These are phyloP conservation scores for Neofusicoccum sp. DNA, from an alignment of 2,329 filamentous ascomycete genomes.

Conservation along the genomic window DNA sequence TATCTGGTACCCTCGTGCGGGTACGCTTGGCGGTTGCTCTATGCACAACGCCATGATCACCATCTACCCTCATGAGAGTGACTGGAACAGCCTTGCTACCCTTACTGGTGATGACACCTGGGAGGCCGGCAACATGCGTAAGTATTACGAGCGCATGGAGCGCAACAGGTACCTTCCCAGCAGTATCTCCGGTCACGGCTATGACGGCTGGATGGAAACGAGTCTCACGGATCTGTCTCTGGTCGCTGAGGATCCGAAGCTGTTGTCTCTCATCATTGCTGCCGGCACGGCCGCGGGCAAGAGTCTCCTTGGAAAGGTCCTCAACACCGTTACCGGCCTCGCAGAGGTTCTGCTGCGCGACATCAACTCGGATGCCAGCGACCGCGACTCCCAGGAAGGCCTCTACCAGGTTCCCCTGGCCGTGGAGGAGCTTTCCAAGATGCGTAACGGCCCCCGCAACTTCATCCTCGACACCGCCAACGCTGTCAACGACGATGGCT, in stretches of 20 bases:
- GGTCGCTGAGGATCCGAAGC: constrained; percentile 55
- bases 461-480: constrained; percentile 56
- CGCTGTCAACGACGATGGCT: constrained; percentile 34
- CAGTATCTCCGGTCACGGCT: constrained; percentile 54
- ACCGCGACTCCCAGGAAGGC: constrained; percentile 36
- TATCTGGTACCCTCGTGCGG: constrained; percentile 61
- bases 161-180: constrained; percentile 54
- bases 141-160: constrained; percentile 59
- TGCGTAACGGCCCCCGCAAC: constrained; percentile 59
- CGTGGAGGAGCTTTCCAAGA: constrained; percentile 41
- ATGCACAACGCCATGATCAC: constrained; percentile 64
- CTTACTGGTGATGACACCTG: constrained; percentile 64
- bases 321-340: constrained; percentile 45
- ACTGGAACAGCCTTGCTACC: constrained; percentile 61
- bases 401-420: constrained; percentile 60
- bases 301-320: constrained; percentile 25
- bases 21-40: constrained; percentile 60
- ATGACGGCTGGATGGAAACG: constrained; percentile 55
- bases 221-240: constrained; percentile 52
- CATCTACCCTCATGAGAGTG: constrained; percentile 59
- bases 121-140: constrained; percentile 59
- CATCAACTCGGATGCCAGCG: constrained; percentile 46
- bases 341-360: constrained; percentile 52
- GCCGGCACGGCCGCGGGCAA: constrained; percentile 54
- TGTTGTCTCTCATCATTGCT: constrained; percentile 55